A percentile compares a stretch with the other conserved stretches of the same genome.
Evolutionary conservation across 2,329 filamentous ascomycete genomes (phyloP).

Genomic region (Nothomitra cinnamomea): DNA sequence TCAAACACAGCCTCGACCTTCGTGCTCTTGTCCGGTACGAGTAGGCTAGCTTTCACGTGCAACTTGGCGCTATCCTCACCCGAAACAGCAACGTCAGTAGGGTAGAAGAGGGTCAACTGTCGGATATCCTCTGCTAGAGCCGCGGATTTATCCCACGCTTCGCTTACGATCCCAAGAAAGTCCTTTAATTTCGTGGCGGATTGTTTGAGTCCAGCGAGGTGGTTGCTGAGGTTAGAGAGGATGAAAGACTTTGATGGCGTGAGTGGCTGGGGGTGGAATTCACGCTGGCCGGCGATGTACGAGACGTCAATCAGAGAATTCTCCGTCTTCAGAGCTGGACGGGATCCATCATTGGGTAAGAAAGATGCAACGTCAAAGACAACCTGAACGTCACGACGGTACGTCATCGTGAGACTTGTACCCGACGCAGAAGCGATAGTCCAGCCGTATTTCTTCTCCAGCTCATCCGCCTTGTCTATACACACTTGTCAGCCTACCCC

Average conservation of each 20-base stretch:
- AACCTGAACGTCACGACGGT: conserved; percentile 54
- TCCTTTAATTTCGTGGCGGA: conserved; percentile 36
- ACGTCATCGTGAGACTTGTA: conserved; percentile 54
- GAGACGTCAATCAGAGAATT: conserved; percentile 26
- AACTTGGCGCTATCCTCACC: conserved; percentile 42
- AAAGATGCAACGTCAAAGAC: conserved; percentile 53
- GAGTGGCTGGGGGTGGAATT: conserved; percentile 29
- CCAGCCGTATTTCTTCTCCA: conserved; percentile 57
- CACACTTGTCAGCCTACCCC: conserved; percentile 21
- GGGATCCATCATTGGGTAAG: conserved; percentile 18
- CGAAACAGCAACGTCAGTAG: conserved; percentile 44
- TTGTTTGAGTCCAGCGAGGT: conserved; percentile 45
- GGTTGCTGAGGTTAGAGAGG: conserved; percentile 51
- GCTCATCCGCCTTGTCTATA: conserved; percentile 42
- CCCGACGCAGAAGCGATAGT: conserved; percentile 46
- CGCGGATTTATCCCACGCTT: conserved; percentile 48
- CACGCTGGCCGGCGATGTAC: conserved; percentile 35
- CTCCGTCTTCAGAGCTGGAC: conserved; percentile 2
- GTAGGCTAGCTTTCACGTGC: conserved; percentile 40
- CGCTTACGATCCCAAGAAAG: conserved; percentile 41
- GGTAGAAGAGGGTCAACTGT: conserved; percentile 44
- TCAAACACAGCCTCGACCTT: conserved; percentile 48
- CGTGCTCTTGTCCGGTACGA: conserved; percentile 48
- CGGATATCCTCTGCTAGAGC: conserved; percentile 42
- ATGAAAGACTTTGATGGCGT: conserved; percentile 60